These are phyloP conservation scores for Trichoderma simmonsii DNA, from an alignment of 2,329 filamentous ascomycete genomes.

Conservation along the genomic window DNA sequence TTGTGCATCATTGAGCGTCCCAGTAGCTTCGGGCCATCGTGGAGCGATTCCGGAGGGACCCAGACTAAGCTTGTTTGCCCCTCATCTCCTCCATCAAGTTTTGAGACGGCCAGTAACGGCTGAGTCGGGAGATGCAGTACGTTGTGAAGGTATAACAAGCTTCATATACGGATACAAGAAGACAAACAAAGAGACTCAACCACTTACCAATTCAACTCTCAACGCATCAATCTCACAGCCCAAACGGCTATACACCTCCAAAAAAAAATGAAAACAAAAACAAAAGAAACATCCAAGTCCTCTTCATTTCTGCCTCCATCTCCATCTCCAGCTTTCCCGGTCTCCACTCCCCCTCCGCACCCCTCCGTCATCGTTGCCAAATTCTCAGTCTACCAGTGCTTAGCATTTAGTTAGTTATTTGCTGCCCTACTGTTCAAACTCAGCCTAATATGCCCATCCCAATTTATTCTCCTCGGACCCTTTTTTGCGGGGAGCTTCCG, in stretches of 20 bases:
- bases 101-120: background rate
- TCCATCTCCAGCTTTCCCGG: background rate
- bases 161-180: background rate
- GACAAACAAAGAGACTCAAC: background rate
- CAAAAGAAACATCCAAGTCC: background rate
- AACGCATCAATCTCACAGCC: background rate
- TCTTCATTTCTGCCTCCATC: background rate
- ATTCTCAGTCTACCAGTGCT: background rate
- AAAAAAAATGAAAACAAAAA: background rate
- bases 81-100: background rate
- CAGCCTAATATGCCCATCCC: background rate
- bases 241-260: background rate
- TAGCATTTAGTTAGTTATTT: background rate
- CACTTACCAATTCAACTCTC: background rate
- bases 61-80: background rate
- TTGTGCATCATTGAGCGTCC: background rate
- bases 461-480: background rate
- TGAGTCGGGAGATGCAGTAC: background rate
- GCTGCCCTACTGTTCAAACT: background rate
- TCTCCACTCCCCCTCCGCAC: constrained; percentile 13
- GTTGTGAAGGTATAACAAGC: background rate
- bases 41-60: constrained; percentile 5
- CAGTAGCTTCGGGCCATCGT: background rate
- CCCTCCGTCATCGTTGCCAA: constrained; percentile 10
- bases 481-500: background rate